Evolutionary conservation across 2,329 filamentous ascomycete genomes (phyloP), one percentile per base, ranked within the genome.

Genomic region (Penicillium sp.): DNA sequence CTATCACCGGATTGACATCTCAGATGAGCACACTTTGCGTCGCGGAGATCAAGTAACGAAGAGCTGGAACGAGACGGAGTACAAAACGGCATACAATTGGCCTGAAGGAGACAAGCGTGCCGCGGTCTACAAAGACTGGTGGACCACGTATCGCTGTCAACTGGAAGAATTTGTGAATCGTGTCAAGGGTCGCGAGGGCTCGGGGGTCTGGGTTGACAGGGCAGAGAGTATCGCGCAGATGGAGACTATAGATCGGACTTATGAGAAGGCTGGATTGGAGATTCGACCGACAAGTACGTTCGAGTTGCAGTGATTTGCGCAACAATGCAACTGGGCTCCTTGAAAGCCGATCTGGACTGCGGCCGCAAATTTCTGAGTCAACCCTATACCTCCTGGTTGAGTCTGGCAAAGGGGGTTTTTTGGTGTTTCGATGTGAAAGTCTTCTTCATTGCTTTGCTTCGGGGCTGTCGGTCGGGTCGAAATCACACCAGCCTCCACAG

Each of bases 81-180:
- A 43, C 15, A 43, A 54, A 35, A 54, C 37, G 37, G 51, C 51
- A 20, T 54, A 54, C 14, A 54, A 54, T 8, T 54, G 37, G 37
- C 51, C 51, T 8, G 39, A 12, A 1, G 57, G 50, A 20, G 54
- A 62, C 35, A 37, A 4, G 15, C 20, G 55, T 14, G 25, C 41
- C 25, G 41, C 31, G 11, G 12, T 61, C 0, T 69, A 75, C 12
- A 73, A 81, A 70, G 64, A 66, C 1, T 77, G 69, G 56, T 83
- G 80, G 81, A 70, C 73, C 34, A 76, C 77, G 14, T 83, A 81
- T 65, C 73, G 79, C 7, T 72, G 82, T 64, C 76, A 80, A 72
- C 72, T 84, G 34, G 80, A 83, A 67, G 73, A 78, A 59, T 84
- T 84, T 64, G 79, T 83, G 12, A 78, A 82, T 67, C 70, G 68